These are phyloP conservation scores for Rubia balearica DNA, from an alignment of 305 asterid species.

Conservation along the genomic window DNA sequence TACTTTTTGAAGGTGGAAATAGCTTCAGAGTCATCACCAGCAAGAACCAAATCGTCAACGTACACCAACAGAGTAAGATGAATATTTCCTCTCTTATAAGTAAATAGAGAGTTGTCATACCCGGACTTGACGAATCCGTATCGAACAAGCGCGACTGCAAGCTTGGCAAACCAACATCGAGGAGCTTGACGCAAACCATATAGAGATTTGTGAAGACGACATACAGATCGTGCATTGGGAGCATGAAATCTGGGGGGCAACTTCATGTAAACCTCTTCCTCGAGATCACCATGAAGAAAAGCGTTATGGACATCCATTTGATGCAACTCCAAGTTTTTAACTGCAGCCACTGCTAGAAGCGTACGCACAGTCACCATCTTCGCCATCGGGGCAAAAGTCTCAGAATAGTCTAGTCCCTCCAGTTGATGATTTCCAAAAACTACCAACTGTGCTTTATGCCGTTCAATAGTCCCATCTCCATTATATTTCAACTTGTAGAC, in stretches of 20 bases:
- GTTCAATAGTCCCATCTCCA: not conserved
- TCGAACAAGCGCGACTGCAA: not conserved
- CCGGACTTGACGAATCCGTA: not conserved
- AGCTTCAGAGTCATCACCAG: not conserved
- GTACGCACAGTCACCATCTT: not conserved
- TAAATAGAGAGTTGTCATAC: not conserved
- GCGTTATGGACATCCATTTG: slow-evolving; percentile 3
- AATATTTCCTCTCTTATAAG: not conserved
- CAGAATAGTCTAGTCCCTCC: not conserved
- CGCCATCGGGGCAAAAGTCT: not conserved
- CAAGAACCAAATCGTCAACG: not conserved
- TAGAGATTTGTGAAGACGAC: not conserved
- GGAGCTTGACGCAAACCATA: not conserved
- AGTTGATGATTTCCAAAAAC: not conserved
- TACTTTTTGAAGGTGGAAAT: not conserved
- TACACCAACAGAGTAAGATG: not conserved
- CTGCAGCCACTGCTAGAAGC: not conserved
- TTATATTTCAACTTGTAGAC: not conserved
- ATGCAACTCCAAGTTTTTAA: not conserved
- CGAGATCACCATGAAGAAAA: not conserved
- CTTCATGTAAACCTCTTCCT: not conserved
- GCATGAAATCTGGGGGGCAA: not conserved
- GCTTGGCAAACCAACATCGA: not conserved
- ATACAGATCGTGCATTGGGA: not conserved
- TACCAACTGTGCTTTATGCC: not conserved